A percentile compares a stretch with the other conserved stretches of the same genome.
Evolutionary conservation across 805 yeast species (phyloP).

Genomic region (Wickerhamomyces chambardii): DNA sequence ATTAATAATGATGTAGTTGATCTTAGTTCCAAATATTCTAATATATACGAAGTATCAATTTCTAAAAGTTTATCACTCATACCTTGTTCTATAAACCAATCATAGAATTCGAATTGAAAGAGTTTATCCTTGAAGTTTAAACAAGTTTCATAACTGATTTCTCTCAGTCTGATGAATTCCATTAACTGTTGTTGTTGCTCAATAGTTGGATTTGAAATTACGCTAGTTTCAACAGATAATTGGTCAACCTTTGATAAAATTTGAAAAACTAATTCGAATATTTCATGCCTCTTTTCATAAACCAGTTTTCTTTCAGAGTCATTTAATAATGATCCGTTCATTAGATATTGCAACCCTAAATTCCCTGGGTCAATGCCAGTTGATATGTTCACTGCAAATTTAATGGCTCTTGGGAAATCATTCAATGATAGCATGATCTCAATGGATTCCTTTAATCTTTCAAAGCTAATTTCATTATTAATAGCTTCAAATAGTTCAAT

Average conservation of each 20-base stretch:
- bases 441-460: constrained; percentile 74
- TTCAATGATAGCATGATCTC: constrained; percentile 70
- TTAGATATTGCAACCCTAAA: constrained; percentile 44
- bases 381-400: constrained; percentile 72
- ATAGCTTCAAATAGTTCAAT: constrained; percentile 72
- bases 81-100: constrained; percentile 81
- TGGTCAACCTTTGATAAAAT: constrained; percentile 67
- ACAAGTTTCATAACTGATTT: constrained; percentile 65
- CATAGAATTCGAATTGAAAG: constrained; percentile 90
- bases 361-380: constrained; percentile 55
- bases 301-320: constrained; percentile 39
- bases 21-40: constrained; percentile 67
- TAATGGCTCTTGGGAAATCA: constrained; percentile 79
- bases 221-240: constrained; percentile 34
- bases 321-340: constrained; percentile 38
- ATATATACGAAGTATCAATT: constrained; percentile 72
- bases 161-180: constrained; percentile 49
- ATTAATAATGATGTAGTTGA: constrained; percentile 56
- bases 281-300: constrained; percentile 42
- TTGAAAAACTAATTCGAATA: constrained; percentile 70
- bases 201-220: constrained; percentile 23
- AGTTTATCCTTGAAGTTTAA: constrained; percentile 67
- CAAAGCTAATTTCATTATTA: constrained; percentile 67
- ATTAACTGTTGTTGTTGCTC: constrained; percentile 11
- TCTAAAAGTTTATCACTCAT: constrained; percentile 69